Evolutionary conservation across 2,329 filamentous ascomycete genomes (phyloP), one percentile per base, ranked within the genome.

Genomic region (Xylaria multiplex): DNA sequence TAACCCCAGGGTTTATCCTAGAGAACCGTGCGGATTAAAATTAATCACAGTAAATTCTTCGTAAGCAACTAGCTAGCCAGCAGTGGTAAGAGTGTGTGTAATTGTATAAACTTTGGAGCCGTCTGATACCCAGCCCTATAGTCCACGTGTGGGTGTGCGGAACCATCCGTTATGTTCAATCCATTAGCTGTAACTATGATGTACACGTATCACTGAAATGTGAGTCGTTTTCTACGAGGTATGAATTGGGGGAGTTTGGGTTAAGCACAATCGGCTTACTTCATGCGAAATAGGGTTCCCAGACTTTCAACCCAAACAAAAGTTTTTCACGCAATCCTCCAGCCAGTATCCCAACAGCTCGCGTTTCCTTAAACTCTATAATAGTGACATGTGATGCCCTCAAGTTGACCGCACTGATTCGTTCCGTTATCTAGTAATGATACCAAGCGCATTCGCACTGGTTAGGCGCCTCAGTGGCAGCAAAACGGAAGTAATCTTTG

Each of bases 401-500:
- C 14, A 32, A 53, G 5, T n/a, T 9, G 13, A 11, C 16, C 30
- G 27, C 16, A 35, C 3, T n/a, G 8, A 9, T 16, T 16, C 30
- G 8, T 22, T 11, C 30, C 14, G 8, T n/a, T 14, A 19, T 40
- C 22, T 9, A 24, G 35, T 14, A 45, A 13, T 63, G 53, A 22
- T 43, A 37, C 62, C 49, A 55, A 4, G 49, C 62, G 40, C 62
- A 65, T 42, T 61, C 57, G 58, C 63, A 65, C 52, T 53, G n/a
- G 2, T 30, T 42, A 5, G 63, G 63, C 0, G 63, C 63, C 27
- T 65, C 63, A 22, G n/a, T 7, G 46, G 52, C 19, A 2, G 24
- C 27, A 49, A 65, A 61, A 27, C 63, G 63, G 52, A 65, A 65
- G 52, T 65, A 65, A 13, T 56, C 45, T 27, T 65, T 65, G 45